Percentiles rank a stretch among this genome's conserved stretches.
phyloP scores from a whole-genome alignment of 805 yeast genomes.

The Sugiyamaella chiloensis region DNA sequence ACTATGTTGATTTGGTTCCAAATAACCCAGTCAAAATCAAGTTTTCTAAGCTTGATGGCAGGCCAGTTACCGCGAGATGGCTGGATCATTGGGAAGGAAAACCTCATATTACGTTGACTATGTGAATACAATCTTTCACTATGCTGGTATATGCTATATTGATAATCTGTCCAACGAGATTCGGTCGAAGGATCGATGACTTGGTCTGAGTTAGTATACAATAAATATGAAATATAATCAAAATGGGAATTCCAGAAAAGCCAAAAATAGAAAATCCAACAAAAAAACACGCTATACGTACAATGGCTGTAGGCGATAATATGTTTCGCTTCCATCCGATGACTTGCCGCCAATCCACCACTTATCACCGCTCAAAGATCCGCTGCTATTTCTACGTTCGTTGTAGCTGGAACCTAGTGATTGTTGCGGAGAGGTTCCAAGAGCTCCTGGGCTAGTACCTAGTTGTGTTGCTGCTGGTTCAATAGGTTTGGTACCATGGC shows the following conservation, averaged over 20 bases:
- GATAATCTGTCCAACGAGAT: conserved; percentile 24
- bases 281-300: background rate
- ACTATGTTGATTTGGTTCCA: conserved; percentile 13
- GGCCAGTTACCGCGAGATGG: conserved; percentile 5
- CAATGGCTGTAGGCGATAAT: conserved; percentile 26
- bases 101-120: background rate
- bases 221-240: background rate
- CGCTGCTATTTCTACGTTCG: conserved; percentile 16
- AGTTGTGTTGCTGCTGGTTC: too few species aligned
- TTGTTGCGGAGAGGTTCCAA: conserved; percentile 2
- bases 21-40: background rate
- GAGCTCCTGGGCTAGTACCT: background rate
- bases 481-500: background rate
- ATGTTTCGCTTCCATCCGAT: conserved; percentile 28
- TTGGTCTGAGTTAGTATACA: conserved; percentile 3
- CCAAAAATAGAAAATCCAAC: background rate
- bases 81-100: conserved; percentile 4
- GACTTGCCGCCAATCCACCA: conserved; percentile 33
- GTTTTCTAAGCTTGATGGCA: background rate
- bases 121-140: too few species aligned
- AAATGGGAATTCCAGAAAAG: too few species aligned
- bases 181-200: conserved; percentile 24
- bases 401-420: conserved; percentile 8
- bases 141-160: conserved; percentile 11
- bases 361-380: conserved; percentile 21